Conservation (phyloP, 129 eudicot genomes). For the Glebionis coronaria region DNA sequence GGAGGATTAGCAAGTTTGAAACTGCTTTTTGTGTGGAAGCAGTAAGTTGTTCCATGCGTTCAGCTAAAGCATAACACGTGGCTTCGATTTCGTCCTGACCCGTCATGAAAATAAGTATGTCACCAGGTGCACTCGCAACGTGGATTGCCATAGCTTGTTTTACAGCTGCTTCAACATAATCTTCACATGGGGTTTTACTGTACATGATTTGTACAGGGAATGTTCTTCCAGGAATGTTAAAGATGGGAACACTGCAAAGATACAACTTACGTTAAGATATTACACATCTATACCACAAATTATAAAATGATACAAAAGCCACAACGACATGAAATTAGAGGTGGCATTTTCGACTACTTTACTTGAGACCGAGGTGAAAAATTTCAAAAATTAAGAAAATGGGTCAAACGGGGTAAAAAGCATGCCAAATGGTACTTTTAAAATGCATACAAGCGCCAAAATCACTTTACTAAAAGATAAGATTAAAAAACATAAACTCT, state of each 20-base stretch:
- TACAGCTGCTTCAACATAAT: constrained; percentile 72
- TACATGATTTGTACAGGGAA: constrained; percentile 57
- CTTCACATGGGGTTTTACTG: constrained; percentile 71
- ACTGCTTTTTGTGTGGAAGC: constrained; percentile 55
- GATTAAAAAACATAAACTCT: too few species aligned
- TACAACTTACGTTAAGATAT: neutral
- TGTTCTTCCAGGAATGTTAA: constrained; percentile 74
- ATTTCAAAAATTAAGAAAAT: too few species aligned
- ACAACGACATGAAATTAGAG: too few species aligned
- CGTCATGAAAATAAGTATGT: constrained; percentile 70
- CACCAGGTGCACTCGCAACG: constrained; percentile 63
- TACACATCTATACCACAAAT: neutral
- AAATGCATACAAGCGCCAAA: too few species aligned
- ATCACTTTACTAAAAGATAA: too few species aligned
- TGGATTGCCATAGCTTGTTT: constrained; percentile 79
- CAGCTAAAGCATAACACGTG: constrained; percentile 51
- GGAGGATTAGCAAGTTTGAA: constrained; percentile 50
- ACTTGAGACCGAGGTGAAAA: too few species aligned
- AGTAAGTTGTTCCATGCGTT: constrained; percentile 64
- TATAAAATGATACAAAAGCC: constrained; percentile 3
- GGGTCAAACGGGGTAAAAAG: too few species aligned
- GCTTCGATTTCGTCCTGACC: constrained; percentile 77
- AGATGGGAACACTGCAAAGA: constrained; percentile 60
- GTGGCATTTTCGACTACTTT: too few species aligned
- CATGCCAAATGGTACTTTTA: too few species aligned